Evolutionary conservation across 176 grass and related monocot genomes (phyloP).

Genomic region (Oryza meyeriana): DNA sequence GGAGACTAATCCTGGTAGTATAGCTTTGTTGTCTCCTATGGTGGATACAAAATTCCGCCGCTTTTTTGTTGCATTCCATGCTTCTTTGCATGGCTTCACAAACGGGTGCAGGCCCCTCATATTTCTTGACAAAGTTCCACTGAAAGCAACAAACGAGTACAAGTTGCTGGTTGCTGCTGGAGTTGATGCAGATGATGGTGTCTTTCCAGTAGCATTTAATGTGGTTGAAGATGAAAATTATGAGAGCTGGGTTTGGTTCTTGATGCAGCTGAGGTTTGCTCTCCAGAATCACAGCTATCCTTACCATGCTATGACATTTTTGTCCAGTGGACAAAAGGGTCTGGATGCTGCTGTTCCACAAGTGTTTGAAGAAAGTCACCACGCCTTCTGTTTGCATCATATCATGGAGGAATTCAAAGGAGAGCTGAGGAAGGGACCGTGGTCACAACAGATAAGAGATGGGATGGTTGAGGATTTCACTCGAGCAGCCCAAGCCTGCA

Average conservation of each 20-base stretch:
- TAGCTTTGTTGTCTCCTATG: constrained; percentile 64
- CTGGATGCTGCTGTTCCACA: constrained; percentile 82
- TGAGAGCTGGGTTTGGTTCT: constrained; percentile 93
- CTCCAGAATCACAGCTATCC: constrained; percentile 51
- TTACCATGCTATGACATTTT: constrained; percentile 62
- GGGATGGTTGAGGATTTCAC: constrained; percentile 86
- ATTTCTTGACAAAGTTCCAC: constrained; percentile 92
- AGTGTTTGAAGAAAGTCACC: constrained; percentile 76
- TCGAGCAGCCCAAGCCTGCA: constrained; percentile 82
- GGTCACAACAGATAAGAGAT: constrained; percentile 81
- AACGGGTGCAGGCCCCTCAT: constrained; percentile 83
- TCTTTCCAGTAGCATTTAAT: constrained; percentile 92
- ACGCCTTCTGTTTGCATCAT: constrained; percentile 85
- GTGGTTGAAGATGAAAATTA: constrained; percentile 94
- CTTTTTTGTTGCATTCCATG: constrained; percentile 94
- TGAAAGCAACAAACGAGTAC: constrained; percentile 87
- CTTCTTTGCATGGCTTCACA: constrained; percentile 85
- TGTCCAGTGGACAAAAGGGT: constrained; percentile 85
- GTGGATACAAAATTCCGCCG: constrained; percentile 89
- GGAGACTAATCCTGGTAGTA: constrained; percentile 90
- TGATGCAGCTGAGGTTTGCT: constrained; percentile 84
- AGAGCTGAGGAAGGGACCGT: constrained; percentile 79
- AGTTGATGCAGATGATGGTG: constrained; percentile 81
- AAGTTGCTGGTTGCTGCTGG: constrained; percentile 81
- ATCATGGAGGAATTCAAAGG: constrained; percentile 90